Evolutionary conservation across 306 rosid genomes (phyloP).

Genomic region (Sphenostylis stenocarpa): DNA sequence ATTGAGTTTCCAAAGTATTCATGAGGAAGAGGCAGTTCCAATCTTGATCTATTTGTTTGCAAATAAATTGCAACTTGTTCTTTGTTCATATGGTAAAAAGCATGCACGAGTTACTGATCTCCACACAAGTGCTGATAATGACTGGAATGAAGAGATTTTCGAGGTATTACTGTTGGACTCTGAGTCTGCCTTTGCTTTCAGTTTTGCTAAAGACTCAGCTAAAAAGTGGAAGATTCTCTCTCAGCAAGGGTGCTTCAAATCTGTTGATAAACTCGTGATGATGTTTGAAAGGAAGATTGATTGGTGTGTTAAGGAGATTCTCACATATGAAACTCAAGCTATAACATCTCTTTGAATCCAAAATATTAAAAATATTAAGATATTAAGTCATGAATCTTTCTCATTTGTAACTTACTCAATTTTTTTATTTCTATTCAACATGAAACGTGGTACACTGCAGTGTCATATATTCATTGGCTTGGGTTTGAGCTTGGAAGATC

Average conservation of each 20-base stretch:
- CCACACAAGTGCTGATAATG: slow-evolving; percentile 64
- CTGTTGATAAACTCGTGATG: slow-evolving; percentile 45
- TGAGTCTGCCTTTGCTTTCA: slow-evolving; percentile 57
- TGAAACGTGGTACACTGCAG: too few species aligned
- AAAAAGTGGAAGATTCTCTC: slow-evolving; percentile 64
- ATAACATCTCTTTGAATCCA: too few species aligned
- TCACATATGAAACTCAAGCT: too few species aligned
- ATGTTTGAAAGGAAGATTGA: slow-evolving; percentile 48
- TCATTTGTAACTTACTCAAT: too few species aligned
- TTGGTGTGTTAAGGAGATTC: too few species aligned
- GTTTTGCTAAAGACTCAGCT: slow-evolving; percentile 46
- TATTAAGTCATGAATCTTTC: too few species aligned
- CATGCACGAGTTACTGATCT: slow-evolving; percentile 51
- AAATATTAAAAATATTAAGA: too few species aligned
- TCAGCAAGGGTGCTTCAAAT: slow-evolving; percentile 41
- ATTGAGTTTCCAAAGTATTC: slow-evolving; percentile 28
- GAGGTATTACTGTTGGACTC: slow-evolving; percentile 32
- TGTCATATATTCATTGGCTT: too few species aligned
- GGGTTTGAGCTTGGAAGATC: slow-evolving; percentile 41
- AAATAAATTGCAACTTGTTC: slow-evolving; percentile 42
- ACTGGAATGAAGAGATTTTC: slow-evolving; percentile 53
- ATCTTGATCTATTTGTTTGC: slow-evolving; percentile 42
- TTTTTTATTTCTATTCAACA: too few species aligned
- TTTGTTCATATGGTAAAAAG: background rate
- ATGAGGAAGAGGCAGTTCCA: slow-evolving; percentile 42